Evolutionary conservation across 129 eudicot genomes (phyloP).

Genomic region (Artemisia argyi): DNA sequence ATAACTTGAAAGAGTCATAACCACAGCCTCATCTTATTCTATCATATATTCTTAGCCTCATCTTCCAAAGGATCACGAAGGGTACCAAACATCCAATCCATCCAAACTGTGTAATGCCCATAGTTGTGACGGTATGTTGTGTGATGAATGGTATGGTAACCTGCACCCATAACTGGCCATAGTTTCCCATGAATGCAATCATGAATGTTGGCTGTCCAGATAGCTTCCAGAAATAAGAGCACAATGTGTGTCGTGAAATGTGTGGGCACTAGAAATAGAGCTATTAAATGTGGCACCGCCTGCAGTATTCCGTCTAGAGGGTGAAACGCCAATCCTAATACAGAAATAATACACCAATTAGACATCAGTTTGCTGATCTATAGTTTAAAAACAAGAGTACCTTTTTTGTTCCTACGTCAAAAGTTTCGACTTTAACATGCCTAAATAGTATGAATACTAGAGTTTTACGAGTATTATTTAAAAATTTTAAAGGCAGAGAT

Average conservation of each 20-base stretch:
- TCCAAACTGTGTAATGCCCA: slow-evolving; percentile 59
- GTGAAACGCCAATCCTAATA: slow-evolving; percentile 78
- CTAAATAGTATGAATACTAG: neutral
- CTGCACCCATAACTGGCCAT: slow-evolving; percentile 97
- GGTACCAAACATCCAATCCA: slow-evolving; percentile 89
- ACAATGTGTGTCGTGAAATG: slow-evolving; percentile 71
- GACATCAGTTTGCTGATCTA: too few relatives aligned
- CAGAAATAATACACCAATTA: slow-evolving; percentile 8
- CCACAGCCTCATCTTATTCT: neutral
- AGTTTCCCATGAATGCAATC: slow-evolving; percentile 79
- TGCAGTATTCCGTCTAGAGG: slow-evolving; percentile 83
- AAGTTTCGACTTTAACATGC: neutral
- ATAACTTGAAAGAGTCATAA: neutral
- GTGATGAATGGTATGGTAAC: slow-evolving; percentile 89
- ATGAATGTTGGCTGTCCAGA: slow-evolving; percentile 59
- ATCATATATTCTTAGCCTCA: slow-evolving; percentile 39
- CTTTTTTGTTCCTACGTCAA: neutral
- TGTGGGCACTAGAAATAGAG: slow-evolving; percentile 67
- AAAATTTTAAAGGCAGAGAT: neutral
- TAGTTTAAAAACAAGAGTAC: too few relatives aligned
- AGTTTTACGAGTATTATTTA: neutral
- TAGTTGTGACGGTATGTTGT: slow-evolving; percentile 66
- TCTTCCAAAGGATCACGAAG: slow-evolving; percentile 60
- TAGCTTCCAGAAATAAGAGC: slow-evolving; percentile 56
- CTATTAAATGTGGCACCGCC: slow-evolving; percentile 68